Conservation (phyloP, 306 rosid genomes). For the Trifolium repens region DNA sequence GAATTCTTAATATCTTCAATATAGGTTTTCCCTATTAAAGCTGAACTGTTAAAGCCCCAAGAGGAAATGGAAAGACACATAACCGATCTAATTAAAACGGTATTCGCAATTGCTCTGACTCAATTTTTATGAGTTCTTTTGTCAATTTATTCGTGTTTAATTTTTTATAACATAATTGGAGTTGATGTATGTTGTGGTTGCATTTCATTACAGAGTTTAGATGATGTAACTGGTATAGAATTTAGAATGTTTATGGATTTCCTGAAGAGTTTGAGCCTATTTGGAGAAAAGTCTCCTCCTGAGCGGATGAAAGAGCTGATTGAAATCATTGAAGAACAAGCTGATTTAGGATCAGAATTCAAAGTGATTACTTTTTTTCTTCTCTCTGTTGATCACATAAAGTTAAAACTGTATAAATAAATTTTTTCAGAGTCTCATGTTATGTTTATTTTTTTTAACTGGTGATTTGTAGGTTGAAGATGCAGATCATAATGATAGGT, state of each 20-base stretch:
- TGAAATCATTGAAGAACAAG: constrained; percentile 95
- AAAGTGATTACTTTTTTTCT: constrained; percentile 57
- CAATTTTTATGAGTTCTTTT: constrained; percentile 28
- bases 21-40: constrained; percentile 89
- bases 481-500: constrained; percentile 88
- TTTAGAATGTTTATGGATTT: constrained; percentile 94
- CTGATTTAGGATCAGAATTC: constrained; percentile 84
- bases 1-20: constrained; percentile 39
- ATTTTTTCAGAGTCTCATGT: constrained; percentile 16
- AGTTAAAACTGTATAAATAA: not conserved
- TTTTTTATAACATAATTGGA: constrained; percentile 19
- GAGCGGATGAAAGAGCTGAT: constrained; percentile 89
- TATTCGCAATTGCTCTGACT: constrained; percentile 40
- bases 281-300: constrained; percentile 86
- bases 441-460: constrained; percentile 19
- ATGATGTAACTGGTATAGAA: constrained; percentile 89
- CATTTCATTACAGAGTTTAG: constrained; percentile 70
- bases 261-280: constrained; percentile 76
- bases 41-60: constrained; percentile 86
- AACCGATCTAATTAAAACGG: constrained; percentile 93
- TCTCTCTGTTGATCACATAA: not conserved
- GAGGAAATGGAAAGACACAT: constrained; percentile 99
- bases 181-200: constrained; percentile 45
- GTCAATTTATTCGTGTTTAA: constrained; percentile 14
- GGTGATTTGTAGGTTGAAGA: constrained; percentile 75